Evolutionary conservation across 2,329 filamentous ascomycete genomes (phyloP), one percentile per base, ranked within the genome.

Genomic region (Clathrospora elynae): DNA sequence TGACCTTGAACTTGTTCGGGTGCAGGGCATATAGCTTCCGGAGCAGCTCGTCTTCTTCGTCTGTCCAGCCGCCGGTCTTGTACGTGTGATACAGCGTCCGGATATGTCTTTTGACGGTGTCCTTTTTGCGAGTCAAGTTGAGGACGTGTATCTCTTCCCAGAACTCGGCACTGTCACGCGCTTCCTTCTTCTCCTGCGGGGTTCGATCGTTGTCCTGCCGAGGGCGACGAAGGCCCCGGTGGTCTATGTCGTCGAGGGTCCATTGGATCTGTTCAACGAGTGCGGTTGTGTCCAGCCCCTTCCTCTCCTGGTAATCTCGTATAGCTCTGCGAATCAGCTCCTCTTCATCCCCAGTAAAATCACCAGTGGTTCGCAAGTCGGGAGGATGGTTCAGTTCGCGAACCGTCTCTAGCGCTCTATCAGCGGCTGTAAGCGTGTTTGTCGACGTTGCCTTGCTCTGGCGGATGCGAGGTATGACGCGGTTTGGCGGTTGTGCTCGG

Each of bases 41-140:
- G 5, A 88, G 67, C 42, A 78, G 72, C 6, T 78, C 68, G 41
- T 86, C 82, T 53, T 87, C 77, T 28, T 83, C 79, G 2, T 62
- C 44, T 0, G 77, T 80, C 84, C 84, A 88, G 3, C 78, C 81
- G 20, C 82, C 80, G 4, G 78, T 79, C 9, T 78, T 75, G 57
- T 78, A 87, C 47, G 84, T 85, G 70, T 88, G 83, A 50, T 83
- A 89, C 18, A 78, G 76, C 37, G 84, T 79, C 33, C 85, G 78
- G 20, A 79, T 80, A 49, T 73, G 70, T 22, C 67, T 70, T 18
- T 70, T 66, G 24, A 76, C 45, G 1, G 67, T 59, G 13, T 59
- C 57, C 4, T 51, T 47, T 7, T 46, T 59, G 22, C 74, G 71
- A 24, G 14, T 66, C 47, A 17, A 67, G 61, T 14, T 73, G 45